Conservation (phyloP, 129 eudicot species). For the Chrysanthemum lavandulifolium region DNA sequence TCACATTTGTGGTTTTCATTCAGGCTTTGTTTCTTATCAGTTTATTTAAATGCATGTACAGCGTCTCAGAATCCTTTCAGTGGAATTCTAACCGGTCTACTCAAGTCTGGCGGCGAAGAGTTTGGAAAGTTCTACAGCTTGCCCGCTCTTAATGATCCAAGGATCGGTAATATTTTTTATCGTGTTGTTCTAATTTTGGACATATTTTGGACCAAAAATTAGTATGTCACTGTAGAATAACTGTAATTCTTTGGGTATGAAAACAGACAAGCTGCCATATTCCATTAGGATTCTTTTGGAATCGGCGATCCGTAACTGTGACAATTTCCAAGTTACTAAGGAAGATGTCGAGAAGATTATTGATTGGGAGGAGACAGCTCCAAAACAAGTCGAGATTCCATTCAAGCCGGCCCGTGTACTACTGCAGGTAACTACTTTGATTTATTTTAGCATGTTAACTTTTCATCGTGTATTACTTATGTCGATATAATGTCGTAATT, state of each 20-base stretch:
- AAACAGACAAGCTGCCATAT: conserved; percentile 85
- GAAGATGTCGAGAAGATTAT: conserved; percentile 90
- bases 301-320: conserved; percentile 91
- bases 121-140: conserved; percentile 91
- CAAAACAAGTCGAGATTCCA: conserved; percentile 90
- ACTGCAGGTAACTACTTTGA: conserved; percentile 56
- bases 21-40: neutral
- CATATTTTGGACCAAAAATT: neutral
- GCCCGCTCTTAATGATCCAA: conserved; percentile 90
- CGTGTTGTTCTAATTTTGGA: neutral
- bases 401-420: conserved; percentile 98
- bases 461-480: neutral
- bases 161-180: conserved; percentile 49
- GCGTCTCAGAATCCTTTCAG: conserved; percentile 80
- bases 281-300: conserved; percentile 87
- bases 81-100: conserved; percentile 72
- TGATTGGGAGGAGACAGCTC: conserved; percentile 88
- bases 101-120: conserved; percentile 95
- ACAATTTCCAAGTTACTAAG: conserved; percentile 84
- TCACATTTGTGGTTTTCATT: too few species aligned
- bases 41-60: conserved; percentile 31
- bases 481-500: neutral
- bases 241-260: conserved; percentile 6
- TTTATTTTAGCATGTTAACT: conserved; percentile 14
- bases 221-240: neutral